Evolutionary conservation across 106 monocot genomes (phyloP).

Genomic region (Dendrobium chrysotoxum): DNA sequence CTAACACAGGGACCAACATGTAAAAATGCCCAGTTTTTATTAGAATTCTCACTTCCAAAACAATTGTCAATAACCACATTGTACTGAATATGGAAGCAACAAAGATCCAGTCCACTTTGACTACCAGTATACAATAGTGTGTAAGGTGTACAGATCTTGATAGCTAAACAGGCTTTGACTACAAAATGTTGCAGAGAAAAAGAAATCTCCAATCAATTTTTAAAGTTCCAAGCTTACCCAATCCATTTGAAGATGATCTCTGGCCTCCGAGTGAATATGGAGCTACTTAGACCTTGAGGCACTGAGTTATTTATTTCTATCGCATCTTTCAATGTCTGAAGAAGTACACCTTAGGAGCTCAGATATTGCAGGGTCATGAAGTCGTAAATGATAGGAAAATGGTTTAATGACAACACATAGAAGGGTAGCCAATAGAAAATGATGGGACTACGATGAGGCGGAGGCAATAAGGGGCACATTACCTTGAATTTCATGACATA

Average conservation of each 20-base stretch:
- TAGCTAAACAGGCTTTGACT: neutral
- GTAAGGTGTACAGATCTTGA: neutral
- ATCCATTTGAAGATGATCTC: conserved; percentile 93
- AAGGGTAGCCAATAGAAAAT: neutral
- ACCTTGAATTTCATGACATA: conserved; percentile 97
- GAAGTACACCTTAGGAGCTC: neutral
- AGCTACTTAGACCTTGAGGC: conserved; percentile 95
- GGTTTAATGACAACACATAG: neutral
- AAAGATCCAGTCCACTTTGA: neutral
- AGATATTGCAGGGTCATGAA: neutral
- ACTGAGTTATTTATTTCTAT: conserved; percentile 94
- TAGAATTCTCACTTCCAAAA: neutral
- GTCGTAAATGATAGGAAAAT: neutral
- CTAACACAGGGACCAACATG: neutral
- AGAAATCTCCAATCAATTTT: neutral
- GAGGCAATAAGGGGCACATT: neutral
- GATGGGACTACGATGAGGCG: neutral
- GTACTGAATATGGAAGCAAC: neutral
- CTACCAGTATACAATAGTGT: neutral
- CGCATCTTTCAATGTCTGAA: conserved; percentile 87
- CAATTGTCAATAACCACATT: neutral
- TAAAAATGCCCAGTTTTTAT: neutral
- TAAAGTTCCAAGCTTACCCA: conserved; percentile 47
- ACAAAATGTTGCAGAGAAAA: neutral
- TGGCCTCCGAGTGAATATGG: conserved; percentile 80